These are phyloP conservation scores for Alliaria petiolata DNA, from an alignment of 345 rosid species.

Conservation along the genomic window DNA sequence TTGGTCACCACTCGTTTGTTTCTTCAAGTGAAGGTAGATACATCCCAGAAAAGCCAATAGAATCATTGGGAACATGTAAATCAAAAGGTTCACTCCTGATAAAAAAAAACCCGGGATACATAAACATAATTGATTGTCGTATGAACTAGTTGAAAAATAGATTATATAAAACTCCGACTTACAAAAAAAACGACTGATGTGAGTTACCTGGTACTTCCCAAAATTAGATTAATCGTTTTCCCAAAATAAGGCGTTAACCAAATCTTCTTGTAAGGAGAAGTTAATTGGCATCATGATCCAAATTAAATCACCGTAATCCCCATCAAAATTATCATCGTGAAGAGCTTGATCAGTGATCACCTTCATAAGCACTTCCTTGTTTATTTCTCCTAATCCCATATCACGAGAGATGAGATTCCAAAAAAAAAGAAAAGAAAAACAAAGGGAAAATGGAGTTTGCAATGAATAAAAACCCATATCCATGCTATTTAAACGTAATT, in stretches of 20 bases:
- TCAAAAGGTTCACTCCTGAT: slow-evolving; percentile 46
- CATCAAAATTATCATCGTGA: slow-evolving; percentile 33
- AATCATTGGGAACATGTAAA: slow-evolving; percentile 59
- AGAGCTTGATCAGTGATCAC: slow-evolving; percentile 34
- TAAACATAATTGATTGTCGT: neutral
- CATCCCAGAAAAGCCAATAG: slow-evolving; percentile 53
- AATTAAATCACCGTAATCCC: slow-evolving; percentile 53
- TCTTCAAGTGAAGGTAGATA: slow-evolving; percentile 50
- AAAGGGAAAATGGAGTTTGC: neutral
- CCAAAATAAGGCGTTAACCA: slow-evolving; percentile 54
- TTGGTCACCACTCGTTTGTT: slow-evolving; percentile 1
- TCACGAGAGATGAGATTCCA: neutral
- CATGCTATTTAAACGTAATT: too few species aligned
- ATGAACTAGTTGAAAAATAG: neutral
- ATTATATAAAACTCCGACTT: too few species aligned
- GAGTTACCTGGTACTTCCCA: slow-evolving; percentile 57
- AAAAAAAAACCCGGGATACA: neutral
- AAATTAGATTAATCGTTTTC: too few species aligned
- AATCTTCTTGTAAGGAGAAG: slow-evolving; percentile 36
- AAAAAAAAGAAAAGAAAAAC: neutral
- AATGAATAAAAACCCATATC: too few species aligned
- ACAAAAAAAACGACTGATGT: too few species aligned
- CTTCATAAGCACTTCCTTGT: slow-evolving; percentile 21
- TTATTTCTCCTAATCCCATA: slow-evolving; percentile 6
- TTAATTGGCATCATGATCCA: slow-evolving; percentile 74